Conservation (phyloP, 768 basidiomycete genomes). For the Trametes gibbosa region DNA sequence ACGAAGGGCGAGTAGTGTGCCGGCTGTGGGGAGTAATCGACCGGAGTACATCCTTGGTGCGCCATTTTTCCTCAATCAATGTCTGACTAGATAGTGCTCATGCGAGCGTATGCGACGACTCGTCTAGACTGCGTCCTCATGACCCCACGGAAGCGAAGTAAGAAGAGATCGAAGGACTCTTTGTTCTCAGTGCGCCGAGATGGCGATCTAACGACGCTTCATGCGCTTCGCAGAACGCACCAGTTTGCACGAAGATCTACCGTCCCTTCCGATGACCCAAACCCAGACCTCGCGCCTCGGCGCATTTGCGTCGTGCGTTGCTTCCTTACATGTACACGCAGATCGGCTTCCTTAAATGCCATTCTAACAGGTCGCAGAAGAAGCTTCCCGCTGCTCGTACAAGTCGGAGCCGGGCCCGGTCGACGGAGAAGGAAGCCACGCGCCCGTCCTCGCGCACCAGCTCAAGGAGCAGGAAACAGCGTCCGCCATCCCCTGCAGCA, state of each 20-base stretch:
- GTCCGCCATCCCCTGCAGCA: background rate
- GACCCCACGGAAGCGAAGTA: constrained; percentile 15
- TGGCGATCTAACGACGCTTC: background rate
- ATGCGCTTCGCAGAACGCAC: constrained; percentile 1
- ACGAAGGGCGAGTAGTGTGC: constrained; percentile 17
- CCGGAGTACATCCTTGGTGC: constrained; percentile 15
- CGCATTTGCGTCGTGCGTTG: background rate
- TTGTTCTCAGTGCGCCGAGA: background rate
- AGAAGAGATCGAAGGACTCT: background rate
- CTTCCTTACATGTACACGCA: background rate
- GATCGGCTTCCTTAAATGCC: background rate
- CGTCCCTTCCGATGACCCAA: background rate
- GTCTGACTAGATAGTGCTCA: background rate
- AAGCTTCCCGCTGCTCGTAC: background rate
- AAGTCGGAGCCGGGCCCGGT: constrained; percentile 10
- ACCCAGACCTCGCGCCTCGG: background rate
- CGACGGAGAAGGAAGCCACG: background rate
- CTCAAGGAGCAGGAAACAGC: background rate
- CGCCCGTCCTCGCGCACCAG: background rate
- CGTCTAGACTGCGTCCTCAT: constrained; percentile 10
- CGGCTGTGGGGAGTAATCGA: constrained; percentile 3
- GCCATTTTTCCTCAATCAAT: background rate
- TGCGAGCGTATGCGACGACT: background rate
- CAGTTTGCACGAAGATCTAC: constrained; percentile 4
- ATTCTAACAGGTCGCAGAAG: background rate